Evolutionary conservation across 106 monocot species (phyloP).

Genomic region (Dactylorhiza incarnata): DNA sequence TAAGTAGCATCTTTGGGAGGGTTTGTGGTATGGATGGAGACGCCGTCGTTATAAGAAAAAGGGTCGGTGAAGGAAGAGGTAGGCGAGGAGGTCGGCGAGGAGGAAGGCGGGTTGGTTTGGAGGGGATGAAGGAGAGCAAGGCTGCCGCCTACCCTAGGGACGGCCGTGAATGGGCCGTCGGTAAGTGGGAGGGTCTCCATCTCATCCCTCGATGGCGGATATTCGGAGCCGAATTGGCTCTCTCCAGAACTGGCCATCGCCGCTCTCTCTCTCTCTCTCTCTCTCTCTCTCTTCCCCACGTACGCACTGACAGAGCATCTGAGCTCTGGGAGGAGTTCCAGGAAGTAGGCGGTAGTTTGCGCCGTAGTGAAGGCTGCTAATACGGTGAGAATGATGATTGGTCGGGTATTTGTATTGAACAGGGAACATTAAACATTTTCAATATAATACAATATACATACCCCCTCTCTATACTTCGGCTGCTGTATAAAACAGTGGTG

Average conservation of each 20-base stretch:
- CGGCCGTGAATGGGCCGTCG: slow-evolving; percentile 17
- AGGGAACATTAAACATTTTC: no score
- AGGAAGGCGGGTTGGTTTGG: background rate
- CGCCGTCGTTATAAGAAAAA: slow-evolving; percentile 44
- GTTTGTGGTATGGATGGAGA: slow-evolving; percentile 20
- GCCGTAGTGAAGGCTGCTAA: no score
- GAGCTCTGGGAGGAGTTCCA: no score
- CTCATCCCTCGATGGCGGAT: slow-evolving; percentile 26
- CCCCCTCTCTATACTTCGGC: no score
- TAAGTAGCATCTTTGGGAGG: background rate
- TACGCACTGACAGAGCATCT: no score
- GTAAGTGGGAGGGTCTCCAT: slow-evolving; percentile 57
- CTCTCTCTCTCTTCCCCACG: no score
- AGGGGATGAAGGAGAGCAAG: slow-evolving; percentile 40
- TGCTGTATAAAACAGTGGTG: no score
- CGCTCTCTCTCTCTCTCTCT: background rate
- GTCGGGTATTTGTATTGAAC: no score
- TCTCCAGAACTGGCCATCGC: background rate
- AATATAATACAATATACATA: no score
- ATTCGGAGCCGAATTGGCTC: slow-evolving; percentile 6
- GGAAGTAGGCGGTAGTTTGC: no score
- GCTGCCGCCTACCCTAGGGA: slow-evolving; percentile 17
- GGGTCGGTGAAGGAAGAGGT: slow-evolving; percentile 31
- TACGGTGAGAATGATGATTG: no score
- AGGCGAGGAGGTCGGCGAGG: slow-evolving; percentile 15